A percentile compares a stretch with the other conserved stretches of the same genome.
phyloP scores from a whole-genome alignment of 2,329 filamentous ascomycete species.

The Ramularia endophylla region DNA sequence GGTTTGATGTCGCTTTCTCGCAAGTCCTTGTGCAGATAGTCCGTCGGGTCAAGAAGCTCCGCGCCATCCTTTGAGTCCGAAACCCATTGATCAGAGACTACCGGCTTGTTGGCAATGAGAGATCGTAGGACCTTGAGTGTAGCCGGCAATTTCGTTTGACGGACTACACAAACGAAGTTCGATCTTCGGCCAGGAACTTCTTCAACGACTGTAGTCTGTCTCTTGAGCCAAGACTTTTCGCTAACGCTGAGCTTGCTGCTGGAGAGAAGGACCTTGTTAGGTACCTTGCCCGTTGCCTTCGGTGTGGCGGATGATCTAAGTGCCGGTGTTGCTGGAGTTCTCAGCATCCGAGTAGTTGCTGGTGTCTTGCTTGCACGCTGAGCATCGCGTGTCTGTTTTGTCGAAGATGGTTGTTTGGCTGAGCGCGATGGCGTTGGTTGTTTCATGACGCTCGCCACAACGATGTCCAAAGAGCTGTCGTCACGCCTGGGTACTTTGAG shows the following conservation, averaged over 20 bases:
- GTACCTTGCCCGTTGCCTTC: constrained; percentile 4
- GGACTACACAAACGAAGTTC: constrained; percentile 33
- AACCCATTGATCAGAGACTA: constrained; percentile 46
- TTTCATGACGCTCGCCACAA: too few species aligned
- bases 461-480: too few species aligned
- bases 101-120: constrained; percentile 37
- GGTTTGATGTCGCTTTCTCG: constrained; percentile 25
- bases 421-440: too few species aligned
- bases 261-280: constrained; percentile 21
- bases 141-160: constrained; percentile 34
- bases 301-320: constrained; percentile 1
- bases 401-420: neutral
- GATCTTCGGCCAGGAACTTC: constrained; percentile 29
- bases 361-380: neutral
- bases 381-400: neutral
- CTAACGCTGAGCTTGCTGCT: constrained; percentile 8
- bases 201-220: constrained; percentile 26
- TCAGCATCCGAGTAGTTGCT: too few species aligned
- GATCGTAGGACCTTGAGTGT: constrained; percentile 43
- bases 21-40: constrained; percentile 20
- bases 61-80: constrained; percentile 32
- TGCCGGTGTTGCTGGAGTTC: constrained; percentile 1
- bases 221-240: constrained; percentile 31
- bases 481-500: too few species aligned
- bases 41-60: constrained; percentile 32